These are phyloP conservation scores for Kluyveromyces wickerhamii DNA, from an alignment of 805 yeast genomes.

Conservation along the genomic window DNA sequence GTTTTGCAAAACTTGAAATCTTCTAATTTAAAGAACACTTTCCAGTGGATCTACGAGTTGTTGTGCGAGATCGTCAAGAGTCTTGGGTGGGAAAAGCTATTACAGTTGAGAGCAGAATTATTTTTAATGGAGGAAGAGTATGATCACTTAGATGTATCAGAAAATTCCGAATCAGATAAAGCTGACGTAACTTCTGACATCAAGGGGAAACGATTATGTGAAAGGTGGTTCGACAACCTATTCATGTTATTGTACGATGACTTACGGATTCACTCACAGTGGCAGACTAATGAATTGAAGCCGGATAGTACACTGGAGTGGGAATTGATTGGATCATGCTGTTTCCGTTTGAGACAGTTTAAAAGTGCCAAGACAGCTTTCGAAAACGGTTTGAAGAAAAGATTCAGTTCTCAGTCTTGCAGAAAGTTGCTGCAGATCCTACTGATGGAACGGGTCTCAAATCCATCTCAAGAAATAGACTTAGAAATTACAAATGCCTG, in stretches of 20 bases:
- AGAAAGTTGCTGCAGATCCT: slow-evolving; percentile 65
- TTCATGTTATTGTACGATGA: slow-evolving; percentile 69
- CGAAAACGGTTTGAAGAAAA: slow-evolving; percentile 54
- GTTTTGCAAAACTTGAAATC: slow-evolving; percentile 58
- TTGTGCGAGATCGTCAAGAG: slow-evolving; percentile 57
- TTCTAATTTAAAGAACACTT: slow-evolving; percentile 53
- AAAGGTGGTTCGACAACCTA: slow-evolving; percentile 70
- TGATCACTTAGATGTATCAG: slow-evolving; percentile 19
- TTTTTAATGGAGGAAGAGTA: slow-evolving; percentile 66
- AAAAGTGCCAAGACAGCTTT: slow-evolving; percentile 87
- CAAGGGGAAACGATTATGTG: slow-evolving; percentile 49
- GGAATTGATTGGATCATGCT: slow-evolving; percentile 85
- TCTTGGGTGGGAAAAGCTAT: slow-evolving; percentile 66
- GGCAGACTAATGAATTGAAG: slow-evolving; percentile 89
- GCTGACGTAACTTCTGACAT: background rate
- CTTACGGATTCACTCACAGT: slow-evolving; percentile 74
- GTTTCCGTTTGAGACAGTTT: slow-evolving; percentile 74
- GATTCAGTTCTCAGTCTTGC: slow-evolving; percentile 78
- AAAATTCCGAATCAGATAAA: slow-evolving; percentile 5
- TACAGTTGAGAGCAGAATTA: slow-evolving; percentile 50
- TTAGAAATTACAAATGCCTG: slow-evolving; percentile 56
- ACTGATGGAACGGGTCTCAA: slow-evolving; percentile 37
- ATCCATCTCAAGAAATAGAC: slow-evolving; percentile 31
- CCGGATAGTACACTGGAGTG: slow-evolving; percentile 81
- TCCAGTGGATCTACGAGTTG: slow-evolving; percentile 49